These are phyloP conservation scores for Prunus mume DNA, from an alignment of 306 rosid species.

Conservation along the genomic window DNA sequence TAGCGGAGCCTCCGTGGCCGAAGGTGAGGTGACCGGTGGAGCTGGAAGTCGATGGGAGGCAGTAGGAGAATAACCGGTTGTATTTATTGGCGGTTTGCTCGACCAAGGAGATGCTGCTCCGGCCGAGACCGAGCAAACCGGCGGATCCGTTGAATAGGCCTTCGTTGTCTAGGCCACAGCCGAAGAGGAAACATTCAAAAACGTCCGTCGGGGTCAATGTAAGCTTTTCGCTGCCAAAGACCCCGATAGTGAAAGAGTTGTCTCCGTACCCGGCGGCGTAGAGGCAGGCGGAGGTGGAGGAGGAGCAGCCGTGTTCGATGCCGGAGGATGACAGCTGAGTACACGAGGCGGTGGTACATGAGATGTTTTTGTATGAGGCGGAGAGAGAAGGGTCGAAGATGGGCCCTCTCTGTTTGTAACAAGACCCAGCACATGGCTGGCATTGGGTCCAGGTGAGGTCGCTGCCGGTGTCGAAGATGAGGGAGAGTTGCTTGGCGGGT, in stretches of 20 bases:
- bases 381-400: not conserved
- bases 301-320: constrained; percentile 19
- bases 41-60: constrained; percentile 64
- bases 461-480: not conserved
- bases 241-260: constrained; percentile 49
- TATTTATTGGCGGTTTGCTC: constrained; percentile 58
- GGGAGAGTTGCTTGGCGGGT: not conserved
- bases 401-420: not conserved
- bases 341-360: not conserved
- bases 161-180: constrained; percentile 66
- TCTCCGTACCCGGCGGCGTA: constrained; percentile 54
- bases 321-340: not conserved
- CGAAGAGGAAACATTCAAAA: constrained; percentile 40
- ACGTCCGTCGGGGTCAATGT: constrained; percentile 23
- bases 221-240: constrained; percentile 46
- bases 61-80: constrained; percentile 56
- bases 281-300: constrained; percentile 30
- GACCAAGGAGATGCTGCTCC: constrained; percentile 59
- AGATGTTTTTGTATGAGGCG: not conserved
- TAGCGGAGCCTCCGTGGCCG: not conserved
- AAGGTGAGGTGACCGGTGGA: constrained; percentile 51
- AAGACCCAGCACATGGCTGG: not conserved
- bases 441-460: not conserved
- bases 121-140: constrained; percentile 76
- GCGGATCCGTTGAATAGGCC: constrained; percentile 57